Percentiles rank a stretch among this genome's conserved stretches.
phyloP scores from a whole-genome alignment of 768 basidiomycete species.

The Trametes sanguinea region DNA sequence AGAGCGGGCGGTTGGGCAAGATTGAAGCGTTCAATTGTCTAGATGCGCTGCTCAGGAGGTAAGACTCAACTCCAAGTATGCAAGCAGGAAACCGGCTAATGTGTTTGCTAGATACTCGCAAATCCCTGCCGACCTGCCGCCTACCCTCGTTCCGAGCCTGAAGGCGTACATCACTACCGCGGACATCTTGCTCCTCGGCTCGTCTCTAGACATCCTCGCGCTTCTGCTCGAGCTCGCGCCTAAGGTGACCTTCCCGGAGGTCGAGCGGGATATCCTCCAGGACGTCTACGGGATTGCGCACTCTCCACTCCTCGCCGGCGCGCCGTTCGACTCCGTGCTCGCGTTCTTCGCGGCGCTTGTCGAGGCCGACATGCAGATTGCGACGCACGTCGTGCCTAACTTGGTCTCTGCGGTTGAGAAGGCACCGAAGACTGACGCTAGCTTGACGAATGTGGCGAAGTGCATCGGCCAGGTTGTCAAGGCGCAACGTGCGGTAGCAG shows the following conservation, averaged over 20 bases:
- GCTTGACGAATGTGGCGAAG: constrained; percentile 74
- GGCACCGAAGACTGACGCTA: constrained; percentile 55
- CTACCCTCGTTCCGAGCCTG: constrained; percentile 69
- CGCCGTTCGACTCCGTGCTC: constrained; percentile 79
- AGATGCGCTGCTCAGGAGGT: constrained; percentile 72
- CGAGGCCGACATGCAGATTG: constrained; percentile 78
- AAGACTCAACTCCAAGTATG: constrained; percentile 18
- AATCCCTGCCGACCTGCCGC: constrained; percentile 59
- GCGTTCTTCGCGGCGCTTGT: constrained; percentile 84
- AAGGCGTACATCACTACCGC: constrained; percentile 71
- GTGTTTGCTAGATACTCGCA: constrained; percentile 48
- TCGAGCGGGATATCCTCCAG: constrained; percentile 68
- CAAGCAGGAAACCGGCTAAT: constrained; percentile 6
- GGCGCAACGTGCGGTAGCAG: constrained; percentile 68
- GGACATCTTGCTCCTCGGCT: constrained; percentile 79
- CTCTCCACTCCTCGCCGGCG: constrained; percentile 76
- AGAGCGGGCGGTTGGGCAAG: constrained; percentile 78
- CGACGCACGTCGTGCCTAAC: constrained; percentile 78
- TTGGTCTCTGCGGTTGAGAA: constrained; percentile 69
- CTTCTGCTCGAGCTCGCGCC: constrained; percentile 72
- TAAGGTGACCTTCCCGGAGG: constrained; percentile 66
- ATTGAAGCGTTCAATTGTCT: constrained; percentile 78
- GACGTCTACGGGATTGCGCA: constrained; percentile 72
- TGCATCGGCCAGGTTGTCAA: constrained; percentile 84
- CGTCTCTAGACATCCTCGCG: constrained; percentile 65